Conservation (phyloP, 108 stramenopile species). For the Skeletonema costatum region DNA sequence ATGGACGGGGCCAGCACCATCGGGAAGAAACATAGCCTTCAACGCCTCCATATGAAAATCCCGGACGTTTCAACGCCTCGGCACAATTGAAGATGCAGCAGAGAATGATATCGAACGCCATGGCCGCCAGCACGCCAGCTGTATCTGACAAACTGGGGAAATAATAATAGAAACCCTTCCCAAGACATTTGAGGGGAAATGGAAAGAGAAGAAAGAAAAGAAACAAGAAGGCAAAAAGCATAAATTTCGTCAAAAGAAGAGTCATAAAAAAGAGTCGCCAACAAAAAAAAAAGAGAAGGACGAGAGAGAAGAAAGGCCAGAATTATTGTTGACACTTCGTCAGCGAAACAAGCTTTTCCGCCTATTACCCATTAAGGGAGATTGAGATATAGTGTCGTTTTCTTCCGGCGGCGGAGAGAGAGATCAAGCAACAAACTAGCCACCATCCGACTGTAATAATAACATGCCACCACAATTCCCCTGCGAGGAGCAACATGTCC, state of each 20-base stretch:
- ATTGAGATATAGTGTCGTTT: neutral
- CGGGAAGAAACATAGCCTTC: neutral
- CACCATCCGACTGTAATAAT: neutral
- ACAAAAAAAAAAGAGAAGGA: constrained; percentile 4
- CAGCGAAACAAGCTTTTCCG: neutral
- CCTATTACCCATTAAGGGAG: constrained; percentile 24
- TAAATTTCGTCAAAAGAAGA: constrained; percentile 30
- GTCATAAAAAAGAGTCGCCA: constrained; percentile 14
- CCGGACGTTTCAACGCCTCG: constrained; percentile 10
- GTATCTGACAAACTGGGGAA: neutral
- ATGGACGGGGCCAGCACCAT: constrained; percentile 41
- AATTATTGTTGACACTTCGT: neutral
- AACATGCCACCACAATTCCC: neutral
- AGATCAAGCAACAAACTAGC: neutral
- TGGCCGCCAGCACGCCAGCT: too few relatives aligned
- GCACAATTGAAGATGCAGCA: constrained; percentile 13
- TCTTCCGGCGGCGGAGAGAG: too few relatives aligned
- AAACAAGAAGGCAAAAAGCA: constrained; percentile 20
- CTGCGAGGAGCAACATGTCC: neutral
- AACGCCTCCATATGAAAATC: neutral
- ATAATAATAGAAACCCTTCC: constrained; percentile 4
- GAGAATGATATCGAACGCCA: neutral
- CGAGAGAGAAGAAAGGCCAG: neutral
- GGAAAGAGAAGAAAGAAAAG: constrained; percentile 23
- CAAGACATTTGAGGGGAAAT: constrained; percentile 12